Percentiles rank a stretch among this genome's conserved stretches.
These are phyloP conservation scores for Fusarium tanahbumbuense DNA, from an alignment of 2,329 filamentous ascomycete genomes.

Conservation along the genomic window DNA sequence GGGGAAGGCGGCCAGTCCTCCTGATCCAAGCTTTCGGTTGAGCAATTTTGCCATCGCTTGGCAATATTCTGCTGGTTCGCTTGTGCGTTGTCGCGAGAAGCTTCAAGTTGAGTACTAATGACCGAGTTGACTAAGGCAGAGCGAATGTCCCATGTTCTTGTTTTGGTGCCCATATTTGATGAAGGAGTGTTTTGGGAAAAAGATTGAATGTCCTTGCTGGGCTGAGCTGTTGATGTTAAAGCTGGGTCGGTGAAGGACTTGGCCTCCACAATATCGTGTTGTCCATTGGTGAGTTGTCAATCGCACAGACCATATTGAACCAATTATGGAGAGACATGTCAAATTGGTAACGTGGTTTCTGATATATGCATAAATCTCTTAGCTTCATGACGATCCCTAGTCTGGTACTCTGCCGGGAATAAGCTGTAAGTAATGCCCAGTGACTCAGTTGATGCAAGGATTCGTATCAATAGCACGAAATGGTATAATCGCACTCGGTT, in stretches of 20 bases:
- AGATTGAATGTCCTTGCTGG: neutral
- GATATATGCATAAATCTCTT: neutral
- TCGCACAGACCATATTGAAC: neutral
- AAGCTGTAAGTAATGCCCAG: neutral
- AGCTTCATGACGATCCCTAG: neutral
- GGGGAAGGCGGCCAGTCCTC: neutral
- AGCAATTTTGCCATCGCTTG: neutral
- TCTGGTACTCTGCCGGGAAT: neutral
- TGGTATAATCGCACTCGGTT: neutral
- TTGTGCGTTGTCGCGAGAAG: neutral
- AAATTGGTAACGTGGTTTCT: neutral
- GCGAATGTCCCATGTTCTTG: neutral
- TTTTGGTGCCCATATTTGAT: neutral
- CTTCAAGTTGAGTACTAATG: neutral
- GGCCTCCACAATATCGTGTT: neutral
- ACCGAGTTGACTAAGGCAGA: neutral
- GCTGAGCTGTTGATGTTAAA: neutral
- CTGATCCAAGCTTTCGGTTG: neutral
- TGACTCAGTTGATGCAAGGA: neutral
- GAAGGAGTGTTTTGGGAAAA: neutral
- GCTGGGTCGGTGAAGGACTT: neutral
- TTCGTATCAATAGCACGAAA: neutral
- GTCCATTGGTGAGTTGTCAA: neutral
- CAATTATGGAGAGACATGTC: slow-evolving; percentile 1
- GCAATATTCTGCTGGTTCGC: neutral